phyloP scores from a whole-genome alignment of 805 yeast genomes.

The Blastobotrys peoriensis region DNA sequence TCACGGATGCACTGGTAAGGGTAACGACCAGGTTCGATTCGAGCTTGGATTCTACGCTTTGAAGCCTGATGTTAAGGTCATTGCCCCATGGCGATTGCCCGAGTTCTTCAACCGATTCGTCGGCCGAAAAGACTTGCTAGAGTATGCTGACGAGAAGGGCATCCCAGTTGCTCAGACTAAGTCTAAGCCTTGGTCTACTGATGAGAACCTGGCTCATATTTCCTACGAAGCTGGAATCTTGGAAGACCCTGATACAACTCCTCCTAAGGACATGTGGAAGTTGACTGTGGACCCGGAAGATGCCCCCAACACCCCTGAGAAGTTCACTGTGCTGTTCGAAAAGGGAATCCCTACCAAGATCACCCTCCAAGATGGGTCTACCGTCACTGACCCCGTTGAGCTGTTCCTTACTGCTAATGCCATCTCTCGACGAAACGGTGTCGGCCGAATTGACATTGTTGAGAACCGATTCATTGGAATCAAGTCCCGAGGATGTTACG shows the following conservation, averaged over 20 bases:
- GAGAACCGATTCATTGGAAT: constrained; percentile 98
- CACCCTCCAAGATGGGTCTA: constrained; percentile 47
- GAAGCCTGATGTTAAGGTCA: constrained; percentile 93
- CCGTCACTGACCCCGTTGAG: constrained; percentile 81
- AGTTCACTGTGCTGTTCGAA: constrained; percentile 71
- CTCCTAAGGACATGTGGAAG: constrained; percentile 99
- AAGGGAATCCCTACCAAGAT: constrained; percentile 87
- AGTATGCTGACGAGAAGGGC: constrained; percentile 84
- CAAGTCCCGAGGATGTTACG: constrained; percentile 99
- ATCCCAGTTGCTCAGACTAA: constrained; percentile 96
- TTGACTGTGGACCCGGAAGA: constrained; percentile 92
- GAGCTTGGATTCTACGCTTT: constrained; percentile 96
- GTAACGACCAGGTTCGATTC: constrained; percentile 98
- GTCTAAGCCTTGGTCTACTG: constrained; percentile 99
- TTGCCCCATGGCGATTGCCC: constrained; percentile 99
- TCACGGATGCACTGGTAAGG: constrained; percentile 99
- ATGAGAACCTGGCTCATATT: constrained; percentile 98
- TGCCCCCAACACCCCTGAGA: constrained; percentile 93
- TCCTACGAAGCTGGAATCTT: constrained; percentile 99
- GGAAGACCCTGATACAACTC: constrained; percentile 97
- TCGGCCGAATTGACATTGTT: constrained; percentile 98
- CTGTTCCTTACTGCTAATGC: constrained; percentile 88
- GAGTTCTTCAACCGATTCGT: constrained; percentile 90
- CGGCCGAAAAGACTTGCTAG: constrained; percentile 94
- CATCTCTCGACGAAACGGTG: constrained; percentile 98